Base-by-base conservation (phyloP, 148 eudicot genomes). In the Nyssa sinensis region DNA sequence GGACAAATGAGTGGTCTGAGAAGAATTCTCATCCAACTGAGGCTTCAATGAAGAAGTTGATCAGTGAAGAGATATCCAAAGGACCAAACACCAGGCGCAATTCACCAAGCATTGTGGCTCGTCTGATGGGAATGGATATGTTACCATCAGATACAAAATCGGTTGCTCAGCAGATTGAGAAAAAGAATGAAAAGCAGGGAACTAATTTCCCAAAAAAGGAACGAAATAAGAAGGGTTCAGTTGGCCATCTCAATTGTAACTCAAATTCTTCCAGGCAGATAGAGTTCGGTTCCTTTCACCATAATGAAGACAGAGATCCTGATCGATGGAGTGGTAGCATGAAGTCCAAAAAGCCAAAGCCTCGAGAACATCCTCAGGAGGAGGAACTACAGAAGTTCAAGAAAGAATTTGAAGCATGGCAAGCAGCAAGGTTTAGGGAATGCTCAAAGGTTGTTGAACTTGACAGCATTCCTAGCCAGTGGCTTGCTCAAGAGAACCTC, bases 311-410 rank as follows among this genome's bases (percentile, higher is more conserved):
- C 28, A 67, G 78, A 66, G 79, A 84, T 78, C 61, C 73, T 64
- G 81, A 81, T 57, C 77, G 74, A 44, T 78, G 82, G 88, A 86
- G 79, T 69, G 77, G 80, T 72, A 70, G 70, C 72, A 60, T 71
- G 31, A 90, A 83, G 65, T 67, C 55, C 14, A 84, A 82, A 71
- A 89, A 78, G 80, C 81, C 85, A 31, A 86, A 71, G 72, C 88
- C 90, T 77, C 94, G 97, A 72, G 90, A 88, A 81, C 99, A 96
- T 80, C 99, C 99, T 71, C 99, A 93, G 81, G 99, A 96, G 81
- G 94, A 96, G 87, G 98, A 96, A 81, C 88, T 96, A 31, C 93
- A 96, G 83, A 89, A 85, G 80, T 96, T 96, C 75, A 96, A 96
- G 87, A 89, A 89, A 85, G 99, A 96, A 11, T 96, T 96, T 83